phyloP scores from a whole-genome alignment of 2,329 filamentous ascomycete genomes.

The Trichophyton benhamiae region DNA sequence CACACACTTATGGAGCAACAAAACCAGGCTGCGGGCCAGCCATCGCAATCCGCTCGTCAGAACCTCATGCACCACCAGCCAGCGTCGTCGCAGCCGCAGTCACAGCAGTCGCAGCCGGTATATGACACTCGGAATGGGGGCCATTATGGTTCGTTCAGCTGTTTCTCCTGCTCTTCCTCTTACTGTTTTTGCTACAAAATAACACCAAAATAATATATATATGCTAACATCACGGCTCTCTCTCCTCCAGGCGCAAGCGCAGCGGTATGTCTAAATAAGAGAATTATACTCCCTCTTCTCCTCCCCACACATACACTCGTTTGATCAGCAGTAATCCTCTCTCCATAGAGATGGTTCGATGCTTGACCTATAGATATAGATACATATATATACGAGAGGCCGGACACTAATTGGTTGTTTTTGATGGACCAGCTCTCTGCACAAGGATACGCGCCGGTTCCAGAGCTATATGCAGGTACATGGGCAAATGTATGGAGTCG shows the following conservation, averaged over 20 bases:
- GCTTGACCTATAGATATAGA: slow-evolving; percentile 5
- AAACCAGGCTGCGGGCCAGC: slow-evolving; percentile 7
- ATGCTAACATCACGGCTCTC: slow-evolving; percentile 3
- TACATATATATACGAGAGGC: slow-evolving; percentile 4
- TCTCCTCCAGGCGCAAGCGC: slow-evolving; percentile 50
- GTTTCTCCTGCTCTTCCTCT: slow-evolving; percentile 5
- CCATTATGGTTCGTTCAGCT: slow-evolving; percentile 54
- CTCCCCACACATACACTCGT: background rate
- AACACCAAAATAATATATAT: background rate
- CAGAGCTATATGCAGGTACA: slow-evolving; percentile 82
- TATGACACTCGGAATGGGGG: slow-evolving; percentile 64
- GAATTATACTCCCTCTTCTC: background rate
- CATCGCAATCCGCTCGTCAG: slow-evolving; percentile 8
- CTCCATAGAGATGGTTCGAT: background rate
- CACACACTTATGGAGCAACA: background rate
- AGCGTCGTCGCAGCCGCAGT: slow-evolving; percentile 30
- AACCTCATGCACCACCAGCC: slow-evolving; percentile 3
- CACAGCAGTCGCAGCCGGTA: slow-evolving; percentile 49
- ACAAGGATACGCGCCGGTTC: slow-evolving; percentile 73
- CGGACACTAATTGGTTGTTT: background rate
- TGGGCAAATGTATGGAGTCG: slow-evolving; percentile 72
- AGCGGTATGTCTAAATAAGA: slow-evolving; percentile 38
- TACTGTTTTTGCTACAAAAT: background rate
- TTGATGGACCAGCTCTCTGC: slow-evolving; percentile 56
- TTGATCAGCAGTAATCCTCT: background rate